Conservation (phyloP, 495 filamentous ascomycete genomes). For the Aspergillus ellipticus region DNA sequence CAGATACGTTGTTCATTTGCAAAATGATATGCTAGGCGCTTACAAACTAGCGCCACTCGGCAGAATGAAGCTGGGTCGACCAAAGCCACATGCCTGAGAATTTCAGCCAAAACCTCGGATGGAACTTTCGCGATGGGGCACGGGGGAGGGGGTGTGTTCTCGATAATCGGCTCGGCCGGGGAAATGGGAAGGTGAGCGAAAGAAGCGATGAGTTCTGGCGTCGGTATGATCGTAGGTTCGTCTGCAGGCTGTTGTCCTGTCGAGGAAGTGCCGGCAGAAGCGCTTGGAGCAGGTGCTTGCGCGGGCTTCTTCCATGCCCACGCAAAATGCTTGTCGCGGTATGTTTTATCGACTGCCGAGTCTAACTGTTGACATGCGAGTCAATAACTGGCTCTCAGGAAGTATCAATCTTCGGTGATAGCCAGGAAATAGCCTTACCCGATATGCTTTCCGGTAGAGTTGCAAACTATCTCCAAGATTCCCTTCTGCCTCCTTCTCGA, state of each 20-base stretch:
- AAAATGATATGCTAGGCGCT: constrained; percentile 79
- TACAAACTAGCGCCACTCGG: constrained; percentile 80
- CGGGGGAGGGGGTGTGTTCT: constrained; percentile 63
- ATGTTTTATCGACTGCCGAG: constrained; percentile 73
- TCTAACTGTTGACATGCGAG: constrained; percentile 58
- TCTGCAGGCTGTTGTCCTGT: constrained; percentile 47
- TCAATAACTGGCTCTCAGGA: background rate
- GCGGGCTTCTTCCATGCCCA: constrained; percentile 51
- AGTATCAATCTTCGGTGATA: constrained; percentile 19
- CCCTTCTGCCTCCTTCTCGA: constrained; percentile 80
- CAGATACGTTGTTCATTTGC: constrained; percentile 84
- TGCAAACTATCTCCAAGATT: constrained; percentile 84
- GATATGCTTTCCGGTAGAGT: constrained; percentile 86
- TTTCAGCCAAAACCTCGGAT: constrained; percentile 75
- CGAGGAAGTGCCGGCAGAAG: constrained; percentile 49
- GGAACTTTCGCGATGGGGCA: constrained; percentile 78
- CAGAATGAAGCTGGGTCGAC: constrained; percentile 75
- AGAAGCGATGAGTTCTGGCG: constrained; percentile 65
- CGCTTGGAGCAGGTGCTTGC: constrained; percentile 51
- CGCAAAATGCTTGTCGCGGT: constrained; percentile 86
- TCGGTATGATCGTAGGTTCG: constrained; percentile 45
- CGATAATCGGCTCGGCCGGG: constrained; percentile 52
- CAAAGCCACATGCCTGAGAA: constrained; percentile 66
- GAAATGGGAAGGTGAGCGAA: constrained; percentile 68
- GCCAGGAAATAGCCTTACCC: constrained; percentile 44